Conservation (phyloP, 1,284 basidiomycete genomes). For the Lignosus rhinocerotis region DNA sequence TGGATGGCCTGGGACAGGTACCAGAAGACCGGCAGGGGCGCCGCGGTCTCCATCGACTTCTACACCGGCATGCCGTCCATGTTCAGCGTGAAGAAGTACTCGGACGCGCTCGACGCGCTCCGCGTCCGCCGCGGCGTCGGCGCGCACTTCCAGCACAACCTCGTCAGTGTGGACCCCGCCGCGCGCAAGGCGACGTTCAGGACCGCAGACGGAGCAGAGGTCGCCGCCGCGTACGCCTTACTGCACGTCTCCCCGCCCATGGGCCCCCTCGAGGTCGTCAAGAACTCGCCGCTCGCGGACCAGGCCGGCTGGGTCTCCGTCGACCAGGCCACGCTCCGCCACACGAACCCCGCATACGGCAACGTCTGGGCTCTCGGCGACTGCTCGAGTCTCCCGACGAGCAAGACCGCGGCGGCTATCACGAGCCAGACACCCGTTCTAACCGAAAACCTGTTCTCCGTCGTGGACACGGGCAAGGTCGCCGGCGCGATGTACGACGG, state of each 20-base stretch:
- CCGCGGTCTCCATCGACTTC: constrained; percentile 76
- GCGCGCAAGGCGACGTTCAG: constrained; percentile 86
- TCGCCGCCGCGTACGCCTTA: constrained; percentile 78
- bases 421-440: constrained; percentile 92
- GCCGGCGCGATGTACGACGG: constrained; percentile 75
- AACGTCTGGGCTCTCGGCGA: constrained; percentile 94
- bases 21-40: constrained; percentile 55
- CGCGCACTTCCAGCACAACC: constrained; percentile 83
- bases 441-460: constrained; percentile 82
- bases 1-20: constrained; percentile 92
- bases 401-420: constrained; percentile 95
- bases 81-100: constrained; percentile 93
- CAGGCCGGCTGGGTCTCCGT: constrained; percentile 88
- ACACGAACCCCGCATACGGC: constrained; percentile 73
- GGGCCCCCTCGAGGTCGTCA: constrained; percentile 86
- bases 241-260: constrained; percentile 92
- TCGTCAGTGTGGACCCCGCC: constrained; percentile 70
- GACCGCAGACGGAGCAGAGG: constrained; percentile 62
- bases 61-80: constrained; percentile 93
- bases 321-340: constrained; percentile 77
- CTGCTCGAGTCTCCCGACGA: constrained; percentile 88
- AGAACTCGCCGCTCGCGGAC: constrained; percentile 78
- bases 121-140: constrained; percentile 81
- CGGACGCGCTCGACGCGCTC: constrained; percentile 79
- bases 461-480: constrained; percentile 73